Evolutionary conservation across 2,329 filamentous ascomycete species (phyloP), one percentile per base, ranked within the genome.

Genomic region (Aspergillus fumigatiaffinis): DNA sequence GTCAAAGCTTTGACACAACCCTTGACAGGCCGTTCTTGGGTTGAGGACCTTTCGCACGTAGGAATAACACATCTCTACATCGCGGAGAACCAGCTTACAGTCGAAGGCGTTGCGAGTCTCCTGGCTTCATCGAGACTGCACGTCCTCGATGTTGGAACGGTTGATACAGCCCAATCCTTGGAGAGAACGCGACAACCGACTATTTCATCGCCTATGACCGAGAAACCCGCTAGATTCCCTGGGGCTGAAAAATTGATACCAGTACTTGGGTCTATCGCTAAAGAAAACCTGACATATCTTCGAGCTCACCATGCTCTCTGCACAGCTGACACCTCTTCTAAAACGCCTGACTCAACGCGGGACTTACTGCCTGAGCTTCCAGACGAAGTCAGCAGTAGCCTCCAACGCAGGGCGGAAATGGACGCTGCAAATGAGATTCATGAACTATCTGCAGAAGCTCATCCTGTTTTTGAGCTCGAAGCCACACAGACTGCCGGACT

Each of bases 1-100:
- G 70, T 81, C 7, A 76, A 74, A 54, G 71, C 78, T 12, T 74
- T 84, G 41, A 81, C 79, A 1, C 73, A 71, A 23, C 76, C 76
- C 1, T 80, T 84, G 46, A 77, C 82, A 17, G 80, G 79, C 9
- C 78, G 80, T 51, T 77, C 84, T 29, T 79, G 81, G 41, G 79
- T 86, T 28, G 83, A 86, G 62, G 79, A 84, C 60, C 73, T 81
- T 1, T 76, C 80, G 23, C 76, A 81, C 63, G 72, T 75, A 9
- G 84, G 84, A 2, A 78, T 86, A 41, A 86, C 84, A 0, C 84
- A 87, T 70, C 71, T 87, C 2, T 85, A 84, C 63, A 77, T 87
- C 14, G 77, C 83, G 3, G 77, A 78, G 7, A 87, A 87, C 56
- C 63, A 72, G 3, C 67, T 87, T 4, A 84, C 82, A 1, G 77